Conservation (phyloP, 345 rosid genomes). For the Citrus unshiu region DNA sequence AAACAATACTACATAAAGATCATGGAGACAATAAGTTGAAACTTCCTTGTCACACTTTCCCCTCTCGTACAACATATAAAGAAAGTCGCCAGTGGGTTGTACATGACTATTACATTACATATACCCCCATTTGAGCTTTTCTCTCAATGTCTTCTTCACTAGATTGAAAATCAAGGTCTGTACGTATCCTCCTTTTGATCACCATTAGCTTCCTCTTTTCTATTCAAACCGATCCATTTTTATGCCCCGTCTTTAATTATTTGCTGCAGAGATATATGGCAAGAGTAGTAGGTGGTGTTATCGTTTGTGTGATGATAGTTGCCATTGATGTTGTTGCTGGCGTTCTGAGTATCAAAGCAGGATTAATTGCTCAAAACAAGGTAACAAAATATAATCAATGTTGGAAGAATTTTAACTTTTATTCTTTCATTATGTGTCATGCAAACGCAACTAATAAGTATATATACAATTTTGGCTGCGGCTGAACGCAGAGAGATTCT, state of each 20-base stretch:
- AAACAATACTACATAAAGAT: background rate
- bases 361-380: constrained; percentile 14
- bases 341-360: constrained; percentile 23
- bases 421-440: too few relatives aligned
- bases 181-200: background rate
- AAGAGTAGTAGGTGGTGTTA: too few relatives aligned
- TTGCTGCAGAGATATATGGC: too few relatives aligned
- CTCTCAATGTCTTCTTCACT: background rate
- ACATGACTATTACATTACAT: too few relatives aligned
- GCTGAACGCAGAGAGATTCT: background rate
- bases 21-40: background rate
- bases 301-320: constrained; percentile 22
- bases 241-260: background rate
- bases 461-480: too few relatives aligned
- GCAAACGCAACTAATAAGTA: too few relatives aligned
- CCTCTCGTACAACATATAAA: background rate
- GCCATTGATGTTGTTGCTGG: constrained; percentile 25
- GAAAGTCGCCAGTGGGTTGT: background rate
- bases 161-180: background rate
- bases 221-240: background rate
- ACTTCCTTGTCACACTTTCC: background rate
- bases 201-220: background rate
- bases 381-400: background rate
- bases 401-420: too few relatives aligned
- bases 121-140: background rate